phyloP scores from a whole-genome alignment of 2,329 filamentous ascomycete genomes.

The Daldinia sp. region DNA sequence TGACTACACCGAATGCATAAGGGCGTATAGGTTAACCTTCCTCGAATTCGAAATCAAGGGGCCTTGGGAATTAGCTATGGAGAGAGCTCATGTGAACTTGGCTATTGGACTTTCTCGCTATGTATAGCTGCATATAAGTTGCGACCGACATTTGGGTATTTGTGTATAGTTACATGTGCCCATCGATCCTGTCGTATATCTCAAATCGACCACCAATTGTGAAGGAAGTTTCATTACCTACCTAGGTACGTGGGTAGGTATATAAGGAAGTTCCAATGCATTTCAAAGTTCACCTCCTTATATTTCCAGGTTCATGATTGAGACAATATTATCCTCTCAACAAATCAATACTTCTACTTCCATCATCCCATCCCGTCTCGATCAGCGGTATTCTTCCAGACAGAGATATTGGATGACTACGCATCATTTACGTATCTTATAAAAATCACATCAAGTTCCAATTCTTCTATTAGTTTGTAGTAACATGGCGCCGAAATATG shows the following conservation, averaged over 20 bases:
- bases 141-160: neutral
- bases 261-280: neutral
- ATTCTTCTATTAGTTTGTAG: too few species aligned
- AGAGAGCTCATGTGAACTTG: too few species aligned
- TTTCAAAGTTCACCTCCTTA: neutral
- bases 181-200: slow-evolving; percentile 4
- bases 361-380: too few species aligned
- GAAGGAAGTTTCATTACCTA: neutral
- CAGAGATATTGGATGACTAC: neutral
- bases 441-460: neutral
- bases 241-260: too few species aligned
- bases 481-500: neutral
- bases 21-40: too few species aligned
- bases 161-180: too few species aligned
- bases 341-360: neutral
- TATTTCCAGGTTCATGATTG: neutral
- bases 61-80: too few species aligned
- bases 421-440: neutral
- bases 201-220: too few species aligned
- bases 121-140: neutral
- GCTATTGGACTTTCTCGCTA: neutral
- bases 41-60: too few species aligned
- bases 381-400: neutral
- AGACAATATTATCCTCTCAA: neutral
- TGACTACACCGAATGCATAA: too few species aligned